A percentile compares a stretch with the other conserved stretches of the same genome.
Evolutionary conservation across 305 asterid species (phyloP).

Genomic region (Ajuga reptans): DNA sequence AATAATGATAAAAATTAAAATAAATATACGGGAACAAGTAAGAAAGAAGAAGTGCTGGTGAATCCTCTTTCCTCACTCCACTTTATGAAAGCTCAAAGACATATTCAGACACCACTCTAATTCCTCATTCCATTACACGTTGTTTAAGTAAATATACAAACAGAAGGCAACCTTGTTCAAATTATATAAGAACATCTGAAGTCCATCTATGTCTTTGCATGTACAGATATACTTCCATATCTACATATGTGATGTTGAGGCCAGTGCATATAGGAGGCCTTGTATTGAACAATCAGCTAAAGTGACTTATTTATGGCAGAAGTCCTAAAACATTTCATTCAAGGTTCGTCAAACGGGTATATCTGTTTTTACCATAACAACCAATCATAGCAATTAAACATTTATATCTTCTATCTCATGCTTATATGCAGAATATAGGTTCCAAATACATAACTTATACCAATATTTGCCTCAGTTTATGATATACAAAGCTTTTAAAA

Average conservation of each 20-base stretch:
- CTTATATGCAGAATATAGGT: not conserved
- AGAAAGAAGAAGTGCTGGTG: not conserved
- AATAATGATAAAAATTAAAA: no score
- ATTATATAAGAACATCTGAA: not conserved
- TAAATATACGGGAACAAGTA: no score
- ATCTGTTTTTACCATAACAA: not conserved
- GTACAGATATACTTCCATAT: not conserved
- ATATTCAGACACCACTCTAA: not conserved
- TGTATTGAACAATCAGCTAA: not conserved
- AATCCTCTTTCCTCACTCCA: not conserved
- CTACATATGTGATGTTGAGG: not conserved
- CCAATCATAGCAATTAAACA: not conserved
- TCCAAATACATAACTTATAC: constrained; percentile 6
- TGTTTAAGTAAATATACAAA: not conserved
- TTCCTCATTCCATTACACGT: not conserved
- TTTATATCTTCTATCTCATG: not conserved
- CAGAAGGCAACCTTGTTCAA: not conserved
- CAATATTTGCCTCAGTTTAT: not conserved
- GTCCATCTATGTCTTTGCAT: not conserved
- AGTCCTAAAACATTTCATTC: not conserved
- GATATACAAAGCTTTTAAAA: not conserved
- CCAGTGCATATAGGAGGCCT: not conserved
- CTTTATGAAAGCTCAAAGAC: not conserved
- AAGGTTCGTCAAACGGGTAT: not conserved
- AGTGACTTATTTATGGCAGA: not conserved